These are phyloP conservation scores for Coleophoma crateriformis DNA, from an alignment of 2,329 filamentous ascomycete species.

Conservation along the genomic window DNA sequence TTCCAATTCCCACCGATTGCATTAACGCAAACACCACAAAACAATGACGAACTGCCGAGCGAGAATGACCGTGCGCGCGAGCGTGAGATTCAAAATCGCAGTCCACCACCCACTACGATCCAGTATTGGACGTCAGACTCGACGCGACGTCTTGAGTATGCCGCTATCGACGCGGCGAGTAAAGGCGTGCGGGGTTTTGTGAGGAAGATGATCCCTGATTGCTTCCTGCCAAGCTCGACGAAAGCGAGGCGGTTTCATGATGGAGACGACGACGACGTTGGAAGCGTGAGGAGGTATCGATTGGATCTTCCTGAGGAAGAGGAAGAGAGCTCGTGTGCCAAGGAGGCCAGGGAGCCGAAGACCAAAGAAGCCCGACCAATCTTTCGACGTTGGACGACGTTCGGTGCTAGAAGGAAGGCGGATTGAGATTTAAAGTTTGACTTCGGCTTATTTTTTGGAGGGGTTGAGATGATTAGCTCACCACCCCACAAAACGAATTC, in stretches of 20 bases:
- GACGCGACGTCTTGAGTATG: constrained; percentile 58
- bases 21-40: constrained; percentile 3
- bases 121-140: constrained; percentile 64
- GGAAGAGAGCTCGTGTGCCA: constrained; percentile 5
- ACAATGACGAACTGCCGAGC: not conserved
- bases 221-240: constrained; percentile 46
- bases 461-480: not conserved
- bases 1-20: constrained; percentile 24
- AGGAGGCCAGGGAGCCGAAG: not conserved
- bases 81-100: constrained; percentile 11
- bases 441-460: not conserved
- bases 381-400: not conserved
- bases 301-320: constrained; percentile 45
- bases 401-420: not conserved
- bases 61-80: constrained; percentile 31
- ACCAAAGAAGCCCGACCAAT: not conserved
- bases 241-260: constrained; percentile 53
- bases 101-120: constrained; percentile 49
- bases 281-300: constrained; percentile 58
- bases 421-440: not conserved
- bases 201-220: constrained; percentile 54
- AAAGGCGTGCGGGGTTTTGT: constrained; percentile 56
- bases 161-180: constrained; percentile 58
- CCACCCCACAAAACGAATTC: not conserved
- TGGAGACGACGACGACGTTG: constrained; percentile 36